phyloP scores from a whole-genome alignment of 2,329 filamentous ascomycete species.

The Aphanoascus verrucosus region DNA sequence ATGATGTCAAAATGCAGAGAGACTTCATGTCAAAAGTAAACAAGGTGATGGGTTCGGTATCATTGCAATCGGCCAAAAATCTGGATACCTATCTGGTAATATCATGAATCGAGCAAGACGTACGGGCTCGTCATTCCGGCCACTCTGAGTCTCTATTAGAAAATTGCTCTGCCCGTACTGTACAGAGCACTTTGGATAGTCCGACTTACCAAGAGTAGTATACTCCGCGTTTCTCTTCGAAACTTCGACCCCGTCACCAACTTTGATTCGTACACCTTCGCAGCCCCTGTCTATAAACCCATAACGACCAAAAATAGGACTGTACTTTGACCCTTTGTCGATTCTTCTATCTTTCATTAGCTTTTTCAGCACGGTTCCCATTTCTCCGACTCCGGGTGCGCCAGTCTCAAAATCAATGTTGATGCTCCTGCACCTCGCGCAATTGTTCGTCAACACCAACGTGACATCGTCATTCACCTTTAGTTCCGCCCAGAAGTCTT shows the following conservation, averaged over 20 bases:
- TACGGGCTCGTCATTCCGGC: background rate
- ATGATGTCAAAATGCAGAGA: too few relatives aligned
- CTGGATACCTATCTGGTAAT: too few relatives aligned
- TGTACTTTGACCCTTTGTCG: constrained; percentile 56
- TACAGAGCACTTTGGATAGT: background rate
- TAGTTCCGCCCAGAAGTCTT: constrained; percentile 63
- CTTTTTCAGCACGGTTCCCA: constrained; percentile 56
- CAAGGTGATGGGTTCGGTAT: too few relatives aligned
- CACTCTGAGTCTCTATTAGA: background rate
- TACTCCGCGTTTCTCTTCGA: constrained; percentile 42
- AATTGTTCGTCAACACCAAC: constrained; percentile 57
- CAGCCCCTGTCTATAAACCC: constrained; percentile 45
- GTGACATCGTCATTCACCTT: constrained; percentile 29
- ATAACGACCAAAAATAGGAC: constrained; percentile 63
- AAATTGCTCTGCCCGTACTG: background rate
- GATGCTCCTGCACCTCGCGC: constrained; percentile 55
- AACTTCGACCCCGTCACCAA: constrained; percentile 49
- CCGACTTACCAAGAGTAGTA: constrained; percentile 44
- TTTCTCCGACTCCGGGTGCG: constrained; percentile 45
- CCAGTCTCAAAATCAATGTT: constrained; percentile 64
- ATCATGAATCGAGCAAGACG: too few relatives aligned
- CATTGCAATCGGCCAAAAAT: too few relatives aligned
- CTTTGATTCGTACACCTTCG: constrained; percentile 33
- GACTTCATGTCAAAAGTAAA: too few relatives aligned
- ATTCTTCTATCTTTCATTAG: constrained; percentile 60